These are phyloP conservation scores for Fusarium nelsonii DNA, from an alignment of 2,329 filamentous ascomycete species.

Conservation along the genomic window DNA sequence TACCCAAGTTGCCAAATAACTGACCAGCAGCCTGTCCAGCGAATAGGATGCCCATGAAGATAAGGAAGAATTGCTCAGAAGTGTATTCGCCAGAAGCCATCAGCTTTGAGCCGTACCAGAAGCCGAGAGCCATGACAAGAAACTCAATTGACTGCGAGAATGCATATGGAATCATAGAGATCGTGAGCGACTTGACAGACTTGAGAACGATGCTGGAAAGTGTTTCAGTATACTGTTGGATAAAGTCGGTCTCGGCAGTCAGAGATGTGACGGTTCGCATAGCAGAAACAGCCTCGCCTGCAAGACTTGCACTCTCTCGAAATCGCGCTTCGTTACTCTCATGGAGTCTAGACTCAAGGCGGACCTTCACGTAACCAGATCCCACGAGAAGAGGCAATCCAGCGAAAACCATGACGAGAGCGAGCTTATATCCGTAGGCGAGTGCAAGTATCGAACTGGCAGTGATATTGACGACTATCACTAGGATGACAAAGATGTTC, in stretches of 20 bases:
- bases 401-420: conserved; percentile 58
- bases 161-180: conserved; percentile 31
- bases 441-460: conserved; percentile 56
- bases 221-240: conserved; percentile 51
- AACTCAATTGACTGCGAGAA: conserved; percentile 48
- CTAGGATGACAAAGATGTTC: conserved; percentile 58
- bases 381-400: conserved; percentile 57
- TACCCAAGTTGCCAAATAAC: conserved; percentile 56
- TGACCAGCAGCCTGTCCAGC: conserved; percentile 49
- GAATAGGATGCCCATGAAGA: conserved; percentile 58
- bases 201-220: conserved; percentile 46
- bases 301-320: conserved; percentile 57
- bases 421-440: conserved; percentile 59
- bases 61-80: conserved; percentile 56
- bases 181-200: conserved; percentile 18
- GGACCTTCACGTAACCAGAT: conserved; percentile 58
- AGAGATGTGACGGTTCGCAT: conserved; percentile 60
- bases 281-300: conserved; percentile 60
- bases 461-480: conserved; percentile 57
- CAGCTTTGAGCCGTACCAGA: conserved; percentile 51
- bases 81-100: conserved; percentile 53
- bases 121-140: conserved; percentile 52
- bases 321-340: conserved; percentile 52
- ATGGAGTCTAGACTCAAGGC: conserved; percentile 58
- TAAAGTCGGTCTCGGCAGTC: conserved; percentile 53